Evolutionary conservation across 1,284 basidiomycete species (phyloP).

Genomic region (Rhodotorula sp.): DNA sequence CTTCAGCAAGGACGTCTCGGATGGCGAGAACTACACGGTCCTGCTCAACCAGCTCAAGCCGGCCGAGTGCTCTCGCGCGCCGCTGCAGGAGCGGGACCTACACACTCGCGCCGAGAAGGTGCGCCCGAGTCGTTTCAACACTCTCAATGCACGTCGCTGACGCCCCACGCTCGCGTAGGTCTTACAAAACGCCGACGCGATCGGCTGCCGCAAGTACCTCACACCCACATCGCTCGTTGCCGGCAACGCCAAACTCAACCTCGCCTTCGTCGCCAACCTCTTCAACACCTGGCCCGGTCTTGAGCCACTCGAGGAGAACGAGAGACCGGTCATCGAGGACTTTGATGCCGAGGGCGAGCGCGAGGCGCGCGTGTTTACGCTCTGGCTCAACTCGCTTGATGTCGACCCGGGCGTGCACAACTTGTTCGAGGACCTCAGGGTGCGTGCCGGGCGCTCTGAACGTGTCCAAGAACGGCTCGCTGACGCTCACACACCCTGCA

Average conservation of each 20-base stretch:
- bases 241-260: conserved; percentile 96
- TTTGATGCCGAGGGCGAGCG: conserved; percentile 98
- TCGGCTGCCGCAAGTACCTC: conserved; percentile 94
- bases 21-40: conserved; percentile 96
- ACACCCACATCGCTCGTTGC: conserved; percentile 85
- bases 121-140: conserved; percentile 12
- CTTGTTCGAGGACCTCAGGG: conserved; percentile 91
- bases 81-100: conserved; percentile 80
- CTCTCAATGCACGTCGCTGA: background rate
- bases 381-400: conserved; percentile 96
- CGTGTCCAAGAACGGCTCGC: background rate
- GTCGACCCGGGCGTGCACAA: conserved; percentile 96
- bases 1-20: conserved; percentile 90
- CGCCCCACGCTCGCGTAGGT: conserved; percentile 56
- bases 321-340: conserved; percentile 81
- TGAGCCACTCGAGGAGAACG: conserved; percentile 81
- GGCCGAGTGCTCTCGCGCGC: conserved; percentile 85
- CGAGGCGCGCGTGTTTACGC: conserved; percentile 93
- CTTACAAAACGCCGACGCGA: conserved; percentile 86
- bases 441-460: conserved; percentile 35
- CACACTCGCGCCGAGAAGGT: conserved; percentile 80
- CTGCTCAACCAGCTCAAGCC: conserved; percentile 94
- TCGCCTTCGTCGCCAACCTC: conserved; percentile 89
- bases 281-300: conserved; percentile 97
- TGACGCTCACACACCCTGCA: conserved; percentile 24